Evolutionary conservation across 352 stramenopile genomes (phyloP).

Genomic region (Phytophthora pluvialis): DNA sequence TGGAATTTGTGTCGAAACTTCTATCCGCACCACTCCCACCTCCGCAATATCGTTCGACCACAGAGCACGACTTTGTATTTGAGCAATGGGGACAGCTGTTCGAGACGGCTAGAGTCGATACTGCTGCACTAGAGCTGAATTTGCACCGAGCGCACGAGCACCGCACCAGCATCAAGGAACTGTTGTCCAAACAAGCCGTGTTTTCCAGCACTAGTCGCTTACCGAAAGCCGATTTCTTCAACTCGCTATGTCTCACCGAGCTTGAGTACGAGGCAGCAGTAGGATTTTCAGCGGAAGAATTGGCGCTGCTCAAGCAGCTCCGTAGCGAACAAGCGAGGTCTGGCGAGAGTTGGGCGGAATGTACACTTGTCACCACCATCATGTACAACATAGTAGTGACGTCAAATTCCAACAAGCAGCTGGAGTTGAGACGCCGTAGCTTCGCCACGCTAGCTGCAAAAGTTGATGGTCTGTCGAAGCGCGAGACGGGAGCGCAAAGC

Average conservation of each 20-base stretch:
- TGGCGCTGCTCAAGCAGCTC: constrained; percentile 1
- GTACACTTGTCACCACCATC: constrained; percentile 4
- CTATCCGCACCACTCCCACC: background rate
- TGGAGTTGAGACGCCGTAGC: background rate
- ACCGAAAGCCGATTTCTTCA: constrained; percentile 1
- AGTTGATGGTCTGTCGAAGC: background rate
- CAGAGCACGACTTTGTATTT: background rate
- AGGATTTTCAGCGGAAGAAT: background rate
- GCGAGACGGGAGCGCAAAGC: background rate
- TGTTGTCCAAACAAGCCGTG: background rate
- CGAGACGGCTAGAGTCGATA: background rate
- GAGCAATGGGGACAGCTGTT: background rate
- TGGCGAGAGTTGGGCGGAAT: background rate
- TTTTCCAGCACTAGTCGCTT: background rate
- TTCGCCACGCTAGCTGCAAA: background rate
- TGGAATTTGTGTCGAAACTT: background rate
- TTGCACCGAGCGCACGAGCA: background rate
- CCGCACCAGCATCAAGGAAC: background rate
- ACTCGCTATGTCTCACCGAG: constrained; percentile 3
- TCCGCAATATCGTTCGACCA: background rate
- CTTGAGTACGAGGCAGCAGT: background rate
- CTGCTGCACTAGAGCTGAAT: background rate
- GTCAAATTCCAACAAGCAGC: constrained; percentile 1
- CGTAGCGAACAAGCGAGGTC: background rate
- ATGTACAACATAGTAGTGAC: constrained; percentile 7